A percentile compares a stretch with the other conserved stretches of the same genome.
phyloP scores from a whole-genome alignment of 352 stramenopile genomes.

The Phytophthora lateralis region DNA sequence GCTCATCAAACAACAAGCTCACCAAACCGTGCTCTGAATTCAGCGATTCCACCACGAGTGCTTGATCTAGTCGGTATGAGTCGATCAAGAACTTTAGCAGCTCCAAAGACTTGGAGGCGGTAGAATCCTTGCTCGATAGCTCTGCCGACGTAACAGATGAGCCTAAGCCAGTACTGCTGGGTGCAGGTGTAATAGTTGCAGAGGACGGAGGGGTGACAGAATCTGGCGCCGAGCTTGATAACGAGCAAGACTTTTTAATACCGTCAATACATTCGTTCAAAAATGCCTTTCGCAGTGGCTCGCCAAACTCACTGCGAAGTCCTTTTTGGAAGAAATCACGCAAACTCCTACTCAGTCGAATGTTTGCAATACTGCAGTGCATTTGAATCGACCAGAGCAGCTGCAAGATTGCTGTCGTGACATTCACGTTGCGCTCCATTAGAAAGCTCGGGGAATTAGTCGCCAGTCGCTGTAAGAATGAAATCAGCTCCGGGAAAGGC shows the following conservation, averaged over 20 bases:
- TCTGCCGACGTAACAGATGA: slow-evolving; percentile 23
- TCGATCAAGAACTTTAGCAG: slow-evolving; percentile 89
- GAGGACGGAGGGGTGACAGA: slow-evolving; percentile 20
- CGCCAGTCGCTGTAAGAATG: slow-evolving; percentile 82
- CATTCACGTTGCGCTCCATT: slow-evolving; percentile 62
- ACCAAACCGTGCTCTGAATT: slow-evolving; percentile 79
- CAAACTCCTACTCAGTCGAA: slow-evolving; percentile 65
- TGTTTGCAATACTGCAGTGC: slow-evolving; percentile 62
- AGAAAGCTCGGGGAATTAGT: slow-evolving; percentile 72
- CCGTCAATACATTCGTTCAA: slow-evolving; percentile 76
- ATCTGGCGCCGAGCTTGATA: slow-evolving; percentile 27
- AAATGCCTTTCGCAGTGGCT: slow-evolving; percentile 70
- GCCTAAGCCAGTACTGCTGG: slow-evolving; percentile 22
- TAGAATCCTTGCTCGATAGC: slow-evolving; percentile 39
- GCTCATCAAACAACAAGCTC: slow-evolving; percentile 81
- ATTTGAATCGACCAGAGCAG: slow-evolving; percentile 88
- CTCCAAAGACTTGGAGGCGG: slow-evolving; percentile 77
- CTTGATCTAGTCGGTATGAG: slow-evolving; percentile 76
- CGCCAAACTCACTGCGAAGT: slow-evolving; percentile 73
- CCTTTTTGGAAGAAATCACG: slow-evolving; percentile 85
- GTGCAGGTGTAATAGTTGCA: slow-evolving; percentile 18
- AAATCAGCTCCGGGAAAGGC: slow-evolving; percentile 67
- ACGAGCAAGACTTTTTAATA: slow-evolving; percentile 76
- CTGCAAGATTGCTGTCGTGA: slow-evolving; percentile 72
- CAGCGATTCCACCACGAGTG: slow-evolving; percentile 69